Evolutionary conservation across 495 filamentous ascomycete genomes (phyloP).

Genomic region (Lasiosphaeria miniovina): DNA sequence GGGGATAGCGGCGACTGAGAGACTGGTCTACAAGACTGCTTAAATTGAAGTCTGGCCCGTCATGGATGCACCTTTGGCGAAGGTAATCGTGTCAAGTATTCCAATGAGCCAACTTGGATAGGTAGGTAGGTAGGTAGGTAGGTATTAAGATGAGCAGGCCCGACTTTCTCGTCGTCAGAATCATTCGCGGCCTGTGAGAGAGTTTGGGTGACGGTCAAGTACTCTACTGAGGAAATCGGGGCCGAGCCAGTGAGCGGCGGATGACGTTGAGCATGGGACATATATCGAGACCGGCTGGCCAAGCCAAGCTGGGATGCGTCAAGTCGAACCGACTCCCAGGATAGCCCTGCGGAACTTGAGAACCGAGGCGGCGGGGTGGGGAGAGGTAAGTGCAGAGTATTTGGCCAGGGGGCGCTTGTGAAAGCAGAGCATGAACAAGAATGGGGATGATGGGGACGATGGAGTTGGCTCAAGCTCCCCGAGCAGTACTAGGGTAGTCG

Average conservation of each 20-base stretch:
- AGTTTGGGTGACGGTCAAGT: no score
- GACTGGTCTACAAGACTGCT: no score
- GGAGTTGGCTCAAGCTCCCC: conserved; percentile 4
- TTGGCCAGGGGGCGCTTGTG: conserved; percentile 14
- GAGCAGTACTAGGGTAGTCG: neutral
- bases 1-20: no score
- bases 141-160: no score
- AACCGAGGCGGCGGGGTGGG: conserved; percentile 6
- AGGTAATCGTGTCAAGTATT: no score
- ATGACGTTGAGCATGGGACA: neutral
- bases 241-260: neutral
- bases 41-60: no score
- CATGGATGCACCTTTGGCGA: no score
- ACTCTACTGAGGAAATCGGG: neutral
- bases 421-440: conserved; percentile 11
- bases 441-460: neutral
- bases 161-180: no score
- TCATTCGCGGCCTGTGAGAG: no score
- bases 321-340: conserved; percentile 10
- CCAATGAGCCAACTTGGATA: no score
- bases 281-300: neutral
- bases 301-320: conserved; percentile 12
- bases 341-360: conserved; percentile 14
- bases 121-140: no score
- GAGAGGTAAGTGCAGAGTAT: conserved; percentile 13